These are phyloP conservation scores for Sistotremastrum niveocremeum DNA, from an alignment of 768 basidiomycete genomes.

Conservation along the genomic window DNA sequence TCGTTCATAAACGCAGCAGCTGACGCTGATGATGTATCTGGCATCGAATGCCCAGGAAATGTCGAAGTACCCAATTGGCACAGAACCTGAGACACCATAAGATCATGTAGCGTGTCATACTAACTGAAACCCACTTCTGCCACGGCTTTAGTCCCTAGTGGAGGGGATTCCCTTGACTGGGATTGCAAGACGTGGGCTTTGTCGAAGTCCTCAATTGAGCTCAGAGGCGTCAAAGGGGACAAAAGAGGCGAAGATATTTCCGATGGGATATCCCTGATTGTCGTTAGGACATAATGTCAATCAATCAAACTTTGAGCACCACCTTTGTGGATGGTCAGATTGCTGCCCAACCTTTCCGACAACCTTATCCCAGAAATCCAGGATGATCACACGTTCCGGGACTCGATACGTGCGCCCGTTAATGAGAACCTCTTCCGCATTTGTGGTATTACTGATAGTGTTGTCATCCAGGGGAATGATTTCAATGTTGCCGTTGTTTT, in stretches of 20 bases:
- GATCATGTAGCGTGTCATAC: no score
- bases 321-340: background rate
- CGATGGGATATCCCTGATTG: constrained; percentile 15
- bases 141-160: no score
- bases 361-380: constrained; percentile 93
- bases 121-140: no score
- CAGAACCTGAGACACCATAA: no score
- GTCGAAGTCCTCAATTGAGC: constrained; percentile 53
- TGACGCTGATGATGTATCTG: no score
- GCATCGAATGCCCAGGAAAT: no score
- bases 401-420: constrained; percentile 85
- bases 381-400: constrained; percentile 78
- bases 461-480: constrained; percentile 56
- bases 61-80: no score
- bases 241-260: constrained; percentile 39
- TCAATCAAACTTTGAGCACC: constrained; percentile 7
- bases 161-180: no score
- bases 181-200: constrained; percentile 6
- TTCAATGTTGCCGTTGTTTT: constrained; percentile 89
- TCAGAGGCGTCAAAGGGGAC: constrained; percentile 62
- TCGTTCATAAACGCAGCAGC: no score
- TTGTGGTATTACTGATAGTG: constrained; percentile 28
- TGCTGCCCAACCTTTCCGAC: constrained; percentile 26
- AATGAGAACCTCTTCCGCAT: constrained; percentile 71
- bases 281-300: background rate